A percentile compares a stretch with the other conserved stretches of the same genome.
Evolutionary conservation across 2,329 filamentous ascomycete genomes (phyloP).

Genomic region (Lomentospora prolificans): DNA sequence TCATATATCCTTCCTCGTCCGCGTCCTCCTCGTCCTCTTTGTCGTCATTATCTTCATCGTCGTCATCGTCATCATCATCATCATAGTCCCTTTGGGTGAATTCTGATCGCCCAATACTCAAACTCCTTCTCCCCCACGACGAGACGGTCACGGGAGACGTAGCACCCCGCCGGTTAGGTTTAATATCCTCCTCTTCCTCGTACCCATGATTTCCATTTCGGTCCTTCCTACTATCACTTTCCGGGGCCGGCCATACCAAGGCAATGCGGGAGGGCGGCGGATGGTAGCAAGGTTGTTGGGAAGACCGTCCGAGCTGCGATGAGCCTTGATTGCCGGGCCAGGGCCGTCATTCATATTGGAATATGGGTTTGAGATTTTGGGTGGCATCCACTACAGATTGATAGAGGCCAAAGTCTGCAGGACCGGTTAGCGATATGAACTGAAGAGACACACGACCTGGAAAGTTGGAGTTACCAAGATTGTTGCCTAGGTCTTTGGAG

Average conservation of each 20-base stretch:
- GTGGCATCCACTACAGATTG: slow-evolving; percentile 78
- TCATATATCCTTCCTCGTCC: too few relatives aligned
- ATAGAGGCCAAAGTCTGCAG: slow-evolving; percentile 62
- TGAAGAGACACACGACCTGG: background rate
- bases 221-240: slow-evolving; percentile 10
- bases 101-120: background rate
- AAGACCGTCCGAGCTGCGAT: slow-evolving; percentile 10
- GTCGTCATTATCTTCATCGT: slow-evolving; percentile 10
- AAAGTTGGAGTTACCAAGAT: slow-evolving; percentile 49
- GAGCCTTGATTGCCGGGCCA: slow-evolving; percentile 18
- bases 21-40: too few relatives aligned
- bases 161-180: background rate
- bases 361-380: slow-evolving; percentile 71
- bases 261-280: slow-evolving; percentile 21
- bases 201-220: background rate
- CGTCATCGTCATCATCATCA: slow-evolving; percentile 12
- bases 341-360: slow-evolving; percentile 46
- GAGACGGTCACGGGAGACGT: background rate
- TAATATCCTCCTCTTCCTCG: background rate
- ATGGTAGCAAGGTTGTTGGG: slow-evolving; percentile 13
- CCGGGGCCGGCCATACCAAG: slow-evolving; percentile 26
- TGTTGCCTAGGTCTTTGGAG: slow-evolving; percentile 57
- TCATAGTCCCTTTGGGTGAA: slow-evolving; percentile 6
- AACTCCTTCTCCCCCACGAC: background rate
- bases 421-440: background rate